Evolutionary conservation across 2,329 filamentous ascomycete species (phyloP).

Genomic region (Coniochaeta hoffmannii): DNA sequence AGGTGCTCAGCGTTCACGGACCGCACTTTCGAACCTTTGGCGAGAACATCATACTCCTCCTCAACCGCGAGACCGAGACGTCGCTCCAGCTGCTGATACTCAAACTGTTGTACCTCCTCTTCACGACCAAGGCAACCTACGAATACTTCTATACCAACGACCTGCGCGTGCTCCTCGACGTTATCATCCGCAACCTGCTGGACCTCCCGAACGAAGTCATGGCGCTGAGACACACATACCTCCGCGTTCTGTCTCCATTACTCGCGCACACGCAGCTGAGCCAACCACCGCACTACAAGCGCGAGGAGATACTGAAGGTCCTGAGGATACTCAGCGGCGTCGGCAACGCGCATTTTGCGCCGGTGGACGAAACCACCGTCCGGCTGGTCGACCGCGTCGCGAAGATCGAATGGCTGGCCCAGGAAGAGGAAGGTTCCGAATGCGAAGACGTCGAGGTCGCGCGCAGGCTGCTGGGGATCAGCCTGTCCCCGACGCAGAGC

Average conservation of each 20-base stretch:
- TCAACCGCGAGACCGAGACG: slow-evolving; percentile 93
- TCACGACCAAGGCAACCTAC: slow-evolving; percentile 83
- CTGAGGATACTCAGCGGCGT: slow-evolving; percentile 63
- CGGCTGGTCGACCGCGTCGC: slow-evolving; percentile 70
- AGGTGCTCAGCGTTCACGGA: slow-evolving; percentile 76
- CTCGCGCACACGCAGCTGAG: slow-evolving; percentile 87
- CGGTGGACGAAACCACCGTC: slow-evolving; percentile 71
- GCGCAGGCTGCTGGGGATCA: slow-evolving; percentile 61
- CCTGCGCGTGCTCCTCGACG: slow-evolving; percentile 85
- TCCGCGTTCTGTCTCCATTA: slow-evolving; percentile 85
- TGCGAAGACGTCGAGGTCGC: slow-evolving; percentile 39
- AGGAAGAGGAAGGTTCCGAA: slow-evolving; percentile 26
- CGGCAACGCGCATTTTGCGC: slow-evolving; percentile 67
- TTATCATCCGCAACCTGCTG: slow-evolving; percentile 93
- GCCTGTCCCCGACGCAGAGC: slow-evolving; percentile 55
- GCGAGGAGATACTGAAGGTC: slow-evolving; percentile 71
- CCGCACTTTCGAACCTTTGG: slow-evolving; percentile 87
- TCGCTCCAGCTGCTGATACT: slow-evolving; percentile 92
- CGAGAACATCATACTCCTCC: slow-evolving; percentile 89
- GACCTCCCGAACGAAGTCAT: slow-evolving; percentile 81
- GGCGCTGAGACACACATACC: slow-evolving; percentile 81
- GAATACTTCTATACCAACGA: slow-evolving; percentile 99
- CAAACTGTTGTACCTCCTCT: slow-evolving; percentile 90
- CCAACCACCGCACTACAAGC: slow-evolving; percentile 84
- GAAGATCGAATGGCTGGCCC: slow-evolving; percentile 61